Percentiles rank a stretch among this genome's conserved stretches.
Conservation (phyloP, 139 green algal species). For the Yamagishiella unicocca region DNA sequence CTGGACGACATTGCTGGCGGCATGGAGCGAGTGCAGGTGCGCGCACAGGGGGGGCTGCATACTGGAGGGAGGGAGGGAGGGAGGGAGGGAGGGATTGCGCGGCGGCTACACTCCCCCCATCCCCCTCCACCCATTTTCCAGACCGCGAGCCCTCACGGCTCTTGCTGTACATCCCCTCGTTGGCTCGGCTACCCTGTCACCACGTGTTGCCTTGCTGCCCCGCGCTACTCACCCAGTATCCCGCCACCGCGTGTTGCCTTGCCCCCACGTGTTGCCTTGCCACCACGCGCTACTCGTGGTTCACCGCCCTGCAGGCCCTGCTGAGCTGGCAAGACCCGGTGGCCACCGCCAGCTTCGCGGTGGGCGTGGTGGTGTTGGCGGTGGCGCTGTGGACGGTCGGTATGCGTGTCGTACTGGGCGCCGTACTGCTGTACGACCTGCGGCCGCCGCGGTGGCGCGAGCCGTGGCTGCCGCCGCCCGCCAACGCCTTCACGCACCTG, state of each 20-base stretch:
- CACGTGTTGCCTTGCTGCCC: too few relatives aligned
- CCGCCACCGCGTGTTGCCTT: too few relatives aligned
- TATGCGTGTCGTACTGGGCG: conserved; percentile 40
- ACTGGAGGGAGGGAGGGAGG: background rate
- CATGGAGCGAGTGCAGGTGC: conserved; percentile 49
- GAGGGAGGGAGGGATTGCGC: too few relatives aligned
- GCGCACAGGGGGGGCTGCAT: background rate
- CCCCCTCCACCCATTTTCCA: background rate
- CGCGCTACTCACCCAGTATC: too few relatives aligned
- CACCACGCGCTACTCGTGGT: background rate
- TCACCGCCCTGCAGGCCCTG: background rate
- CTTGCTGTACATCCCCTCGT: background rate
- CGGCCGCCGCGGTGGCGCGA: conserved; percentile 50
- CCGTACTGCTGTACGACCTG: conserved; percentile 59
- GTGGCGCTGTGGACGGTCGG: conserved; percentile 27
- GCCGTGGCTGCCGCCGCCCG: conserved; percentile 45
- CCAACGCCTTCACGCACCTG: conserved; percentile 48
- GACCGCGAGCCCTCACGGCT: background rate
- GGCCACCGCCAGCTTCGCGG: conserved; percentile 19
- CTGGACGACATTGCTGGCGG: conserved; percentile 50
- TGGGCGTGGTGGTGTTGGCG: background rate
- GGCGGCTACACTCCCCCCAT: too few relatives aligned
- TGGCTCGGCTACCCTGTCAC: background rate
- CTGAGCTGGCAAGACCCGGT: conserved; percentile 52
- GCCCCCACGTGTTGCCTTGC: too few relatives aligned